Evolutionary conservation across 139 green algal species (phyloP), one percentile per base, ranked within the genome.

Genomic region (Nannochloris sp.): DNA sequence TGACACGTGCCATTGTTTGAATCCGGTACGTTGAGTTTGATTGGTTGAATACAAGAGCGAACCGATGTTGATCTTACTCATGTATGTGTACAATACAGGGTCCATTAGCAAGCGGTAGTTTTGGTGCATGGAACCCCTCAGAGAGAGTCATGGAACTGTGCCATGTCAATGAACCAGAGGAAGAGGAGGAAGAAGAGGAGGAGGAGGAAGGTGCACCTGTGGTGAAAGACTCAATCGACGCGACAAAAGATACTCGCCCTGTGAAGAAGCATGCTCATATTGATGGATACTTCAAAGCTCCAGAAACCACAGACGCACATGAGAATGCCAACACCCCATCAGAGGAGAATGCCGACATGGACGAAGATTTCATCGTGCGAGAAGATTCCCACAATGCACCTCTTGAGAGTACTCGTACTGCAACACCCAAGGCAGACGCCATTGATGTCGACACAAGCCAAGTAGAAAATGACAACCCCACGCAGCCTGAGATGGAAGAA

Each of bases 1-100:
- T 61, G 68, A 84, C 25, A 80, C 74, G 14, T 88, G 78, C 66
- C 70, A 23, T 29, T 86, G 86, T 51, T 48, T 94, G 25, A 93
- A 91, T 65, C 87, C 88, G 69, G 46, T 53, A 53, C 46, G 46
- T 9, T 28, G 16, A 0, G 85, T 82, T 60, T 5, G 60, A 23
- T 25, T 20, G 0, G n/a, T 53, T 53, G 12, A 12, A 3, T 37
- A 17, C 14, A 56, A 36, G 8, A 6, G 10, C 14, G 0, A 55
- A 28, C 0, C 17, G 56, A 61, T 2, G 1, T 10, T n/a, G 53
- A 6, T 61, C 2, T 20, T 23, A 33, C 17, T 10, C 6, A 61
- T 61, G 10, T 29, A 6, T 20, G 10, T 4, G 4, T 11, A 25
- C 20, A 53, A 23, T 53, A 53, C 12, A 53, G 46, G 86, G 87